Base-by-base conservation (phyloP, 176 grass and related monocot genomes). In the Avena atlantica region DNA sequence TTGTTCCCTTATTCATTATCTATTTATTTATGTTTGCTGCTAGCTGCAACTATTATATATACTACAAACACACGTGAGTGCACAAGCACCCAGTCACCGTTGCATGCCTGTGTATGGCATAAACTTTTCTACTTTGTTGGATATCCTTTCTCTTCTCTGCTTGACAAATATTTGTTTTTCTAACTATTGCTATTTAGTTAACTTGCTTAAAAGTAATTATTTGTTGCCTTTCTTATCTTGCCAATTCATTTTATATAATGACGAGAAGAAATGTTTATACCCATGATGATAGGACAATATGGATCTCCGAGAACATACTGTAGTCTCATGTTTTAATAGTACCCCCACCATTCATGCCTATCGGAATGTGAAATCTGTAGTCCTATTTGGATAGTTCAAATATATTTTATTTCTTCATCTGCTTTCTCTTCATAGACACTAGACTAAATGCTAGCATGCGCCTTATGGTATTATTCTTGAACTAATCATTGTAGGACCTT, bases 401-500 rank as follows among this genome's bases (percentile, higher is more conserved):
- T 55, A 77, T 53, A 34, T 53, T 74, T 29, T 55, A 49, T 50
- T 52, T 25, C 21, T 52, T 13, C 16, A 45, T 69, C 8, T 73
- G 70, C 40, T 52, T 29, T 70, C 17, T 17, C 1, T 78, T 13
- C 16, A 45, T 69, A 62, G n/a, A 62, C 4, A 62, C 60, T 24
- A 62, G 60, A 74, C 16, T 45, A 27, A 14, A 42, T 86, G 47
- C 24, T 81, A 77, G 5, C 21, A 64, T 7, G 3, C 6, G 9
- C 12, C 55, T 81, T 8, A 83, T 49, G 42, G 25, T 29, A 81
- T 53, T 79, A 59, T 78, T 44, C 8, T 51, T 89, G 44, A 27
- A 74, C 49, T 56, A 29, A 75, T 81, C 23, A 45, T 76, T 79
- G 89, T 89, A 97, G 93, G 83, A 81, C 75, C 62, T 92, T 76